Conservation (phyloP, 441 rosid genomes). For the Hura crepitans region DNA sequence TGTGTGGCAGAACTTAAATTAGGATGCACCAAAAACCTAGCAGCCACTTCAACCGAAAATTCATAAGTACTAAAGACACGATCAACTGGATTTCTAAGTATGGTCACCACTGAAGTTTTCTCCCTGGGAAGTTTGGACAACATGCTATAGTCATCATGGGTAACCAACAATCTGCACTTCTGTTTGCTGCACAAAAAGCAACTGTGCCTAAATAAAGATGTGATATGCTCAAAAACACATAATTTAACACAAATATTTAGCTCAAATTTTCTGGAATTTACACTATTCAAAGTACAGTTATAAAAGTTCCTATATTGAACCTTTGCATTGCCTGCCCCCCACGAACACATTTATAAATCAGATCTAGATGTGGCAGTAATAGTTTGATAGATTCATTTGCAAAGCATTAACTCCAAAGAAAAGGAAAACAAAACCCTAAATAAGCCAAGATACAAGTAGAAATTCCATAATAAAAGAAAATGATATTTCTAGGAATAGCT, state of each 20-base stretch:
- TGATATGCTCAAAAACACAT: neutral
- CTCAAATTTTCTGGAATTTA: neutral
- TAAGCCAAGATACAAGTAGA: neutral
- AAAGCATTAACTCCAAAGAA: neutral
- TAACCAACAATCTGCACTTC: slow-evolving; percentile 73
- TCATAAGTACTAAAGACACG: slow-evolving; percentile 92
- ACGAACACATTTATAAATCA: neutral
- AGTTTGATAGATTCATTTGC: neutral
- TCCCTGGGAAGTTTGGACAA: slow-evolving; percentile 77
- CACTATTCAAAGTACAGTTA: neutral
- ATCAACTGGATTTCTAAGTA: slow-evolving; percentile 81
- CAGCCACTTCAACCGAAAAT: slow-evolving; percentile 92
- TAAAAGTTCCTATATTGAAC: neutral
- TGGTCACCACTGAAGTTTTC: slow-evolving; percentile 87
- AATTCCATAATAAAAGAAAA: neutral
- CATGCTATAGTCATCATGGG: slow-evolving; percentile 97
- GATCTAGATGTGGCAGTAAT: neutral
- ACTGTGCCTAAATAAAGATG: slow-evolving; percentile 17
- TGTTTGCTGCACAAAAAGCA: slow-evolving; percentile 50
- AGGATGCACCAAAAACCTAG: slow-evolving; percentile 93
- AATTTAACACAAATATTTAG: neutral
- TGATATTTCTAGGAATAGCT: neutral
- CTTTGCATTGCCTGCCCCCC: neutral
- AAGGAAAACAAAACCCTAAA: neutral
- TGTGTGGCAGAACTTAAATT: slow-evolving; percentile 72